Conservation (phyloP, 441 rosid species). For the Isatis lusitanica region DNA sequence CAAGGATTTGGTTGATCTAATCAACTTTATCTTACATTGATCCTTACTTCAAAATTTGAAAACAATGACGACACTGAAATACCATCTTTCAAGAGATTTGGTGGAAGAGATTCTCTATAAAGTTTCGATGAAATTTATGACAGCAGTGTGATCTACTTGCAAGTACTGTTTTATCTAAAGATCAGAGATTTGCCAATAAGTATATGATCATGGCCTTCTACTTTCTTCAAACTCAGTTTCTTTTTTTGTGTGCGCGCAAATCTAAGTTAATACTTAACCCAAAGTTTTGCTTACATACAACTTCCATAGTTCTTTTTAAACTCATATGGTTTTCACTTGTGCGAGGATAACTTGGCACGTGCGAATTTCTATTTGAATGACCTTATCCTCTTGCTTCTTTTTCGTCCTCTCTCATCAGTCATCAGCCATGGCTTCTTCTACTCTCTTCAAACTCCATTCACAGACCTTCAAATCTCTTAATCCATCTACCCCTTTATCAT, state of each 20-base stretch:
- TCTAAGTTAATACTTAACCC: too few relatives aligned
- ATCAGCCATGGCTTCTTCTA: conserved; percentile 56
- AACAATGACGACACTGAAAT: not conserved
- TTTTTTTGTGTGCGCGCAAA: too few relatives aligned
- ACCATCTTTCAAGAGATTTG: conserved; percentile 5
- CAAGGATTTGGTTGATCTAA: too few relatives aligned
- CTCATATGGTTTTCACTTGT: not conserved
- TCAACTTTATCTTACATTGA: not conserved
- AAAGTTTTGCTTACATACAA: too few relatives aligned
- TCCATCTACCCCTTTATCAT: conserved; percentile 23
- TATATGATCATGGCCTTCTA: not conserved
- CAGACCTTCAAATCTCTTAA: conserved; percentile 34
- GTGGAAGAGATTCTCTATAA: conserved; percentile 11
- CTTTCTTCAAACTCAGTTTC: not conserved
- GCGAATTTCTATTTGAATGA: conserved; percentile 20
- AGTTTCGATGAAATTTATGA: not conserved
- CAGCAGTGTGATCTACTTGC: conserved; percentile 4
- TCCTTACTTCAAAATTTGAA: not conserved
- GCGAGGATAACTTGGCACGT: conserved; percentile 7
- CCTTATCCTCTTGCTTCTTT: conserved; percentile 22
- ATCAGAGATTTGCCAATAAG: not conserved
- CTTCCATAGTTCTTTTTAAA: too few relatives aligned
- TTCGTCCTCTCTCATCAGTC: not conserved
- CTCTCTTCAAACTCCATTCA: conserved; percentile 42
- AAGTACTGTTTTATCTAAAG: not conserved